phyloP scores from a whole-genome alignment of 2,329 filamentous ascomycete species.

The Helminthosporium solani region DNA sequence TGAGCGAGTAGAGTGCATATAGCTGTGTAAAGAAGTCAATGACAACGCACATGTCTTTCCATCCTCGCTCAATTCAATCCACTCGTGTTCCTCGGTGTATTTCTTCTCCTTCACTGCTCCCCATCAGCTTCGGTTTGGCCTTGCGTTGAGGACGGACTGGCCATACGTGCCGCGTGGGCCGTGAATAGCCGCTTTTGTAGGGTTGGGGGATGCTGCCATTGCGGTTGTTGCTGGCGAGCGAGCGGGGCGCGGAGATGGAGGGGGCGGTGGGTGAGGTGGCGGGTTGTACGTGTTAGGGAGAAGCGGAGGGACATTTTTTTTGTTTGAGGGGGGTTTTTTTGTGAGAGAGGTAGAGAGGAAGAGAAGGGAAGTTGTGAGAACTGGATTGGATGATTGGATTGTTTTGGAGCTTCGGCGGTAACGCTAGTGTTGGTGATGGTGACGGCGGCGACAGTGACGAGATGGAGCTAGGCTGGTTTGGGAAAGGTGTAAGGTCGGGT shows the following conservation, averaged over 20 bases:
- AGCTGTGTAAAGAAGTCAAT: too few species aligned
- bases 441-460: neutral
- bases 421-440: neutral
- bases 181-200: constrained; percentile 40
- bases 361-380: neutral
- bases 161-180: constrained; percentile 38
- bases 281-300: constrained; percentile 34
- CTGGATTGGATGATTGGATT: too few species aligned
- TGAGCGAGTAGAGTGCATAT: too few species aligned
- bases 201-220: constrained; percentile 19
- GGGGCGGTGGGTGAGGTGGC: constrained; percentile 36
- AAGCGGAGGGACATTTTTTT: constrained; percentile 41
- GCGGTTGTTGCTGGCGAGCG: constrained; percentile 28
- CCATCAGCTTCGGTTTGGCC: constrained; percentile 15
- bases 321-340: too few species aligned
- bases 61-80: constrained; percentile 85
- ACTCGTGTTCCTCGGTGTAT: constrained; percentile 98
- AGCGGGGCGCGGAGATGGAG: constrained; percentile 25
- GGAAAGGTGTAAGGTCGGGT: too few species aligned
- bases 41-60: constrained; percentile 71
- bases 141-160: too few species aligned
- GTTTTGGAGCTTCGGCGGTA: neutral
- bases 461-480: constrained; percentile 4
- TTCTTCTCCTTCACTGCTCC: constrained; percentile 66
- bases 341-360: neutral